These are phyloP conservation scores for Schoenoplectus tabernaemontani DNA, from an alignment of 202 grass and related monocot genomes.

Conservation along the genomic window DNA sequence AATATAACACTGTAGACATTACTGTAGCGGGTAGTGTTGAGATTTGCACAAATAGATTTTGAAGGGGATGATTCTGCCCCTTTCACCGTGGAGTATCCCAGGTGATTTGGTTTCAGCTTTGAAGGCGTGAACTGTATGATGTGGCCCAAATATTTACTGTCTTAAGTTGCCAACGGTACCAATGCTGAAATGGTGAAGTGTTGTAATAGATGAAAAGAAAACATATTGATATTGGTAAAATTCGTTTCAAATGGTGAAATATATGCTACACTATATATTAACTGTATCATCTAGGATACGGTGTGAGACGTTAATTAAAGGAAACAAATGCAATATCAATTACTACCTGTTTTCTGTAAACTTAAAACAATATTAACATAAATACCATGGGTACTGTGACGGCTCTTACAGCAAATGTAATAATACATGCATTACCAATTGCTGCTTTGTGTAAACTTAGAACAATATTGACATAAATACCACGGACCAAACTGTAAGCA, in stretches of 20 bases:
- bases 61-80: no score
- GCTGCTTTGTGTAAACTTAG: not conserved
- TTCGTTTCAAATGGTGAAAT: not conserved
- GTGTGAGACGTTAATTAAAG: not conserved
- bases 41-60: no score
- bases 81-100: not conserved
- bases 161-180: no score
- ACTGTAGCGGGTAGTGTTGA: no score
- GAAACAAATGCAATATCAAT: not conserved
- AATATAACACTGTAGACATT: no score
- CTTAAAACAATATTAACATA: constrained; percentile 35
- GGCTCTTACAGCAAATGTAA: constrained; percentile 27
- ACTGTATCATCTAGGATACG: not conserved
- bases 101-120: not conserved
- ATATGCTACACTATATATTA: not conserved
- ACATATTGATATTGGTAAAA: not conserved
- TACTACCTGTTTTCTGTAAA: not conserved
- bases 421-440: not conserved
- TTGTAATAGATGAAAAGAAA: not conserved
- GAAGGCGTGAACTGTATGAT: not conserved
- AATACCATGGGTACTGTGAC: constrained; percentile 33
- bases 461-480: constrained; percentile 45
- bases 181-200: not conserved
- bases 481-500: constrained; percentile 33
- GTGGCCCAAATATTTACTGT: not conserved